Percentiles rank a stretch among this genome's conserved stretches.
These are phyloP conservation scores for Cladophialophora bantiana DNA, from an alignment of 2,329 filamentous ascomycete species.

Conservation along the genomic window DNA sequence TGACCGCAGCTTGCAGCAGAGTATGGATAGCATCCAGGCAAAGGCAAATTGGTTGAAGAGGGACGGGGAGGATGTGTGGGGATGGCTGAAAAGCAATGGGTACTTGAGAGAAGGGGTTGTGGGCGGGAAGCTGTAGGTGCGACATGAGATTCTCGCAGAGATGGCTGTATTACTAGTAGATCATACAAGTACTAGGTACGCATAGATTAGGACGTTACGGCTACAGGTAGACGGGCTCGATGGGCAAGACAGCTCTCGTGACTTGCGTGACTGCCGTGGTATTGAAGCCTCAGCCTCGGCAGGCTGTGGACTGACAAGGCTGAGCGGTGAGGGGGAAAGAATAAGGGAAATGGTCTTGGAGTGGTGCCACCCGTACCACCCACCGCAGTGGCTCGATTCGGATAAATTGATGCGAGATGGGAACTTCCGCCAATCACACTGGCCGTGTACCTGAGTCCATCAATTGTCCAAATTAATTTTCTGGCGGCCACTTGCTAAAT, in stretches of 20 bases:
- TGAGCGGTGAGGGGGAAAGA: constrained; percentile 2
- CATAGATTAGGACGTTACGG: background rate
- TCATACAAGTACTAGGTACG: background rate
- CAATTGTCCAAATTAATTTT: constrained; percentile 19
- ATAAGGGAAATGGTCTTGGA: background rate
- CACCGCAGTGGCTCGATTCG: constrained; percentile 28
- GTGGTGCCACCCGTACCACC: background rate
- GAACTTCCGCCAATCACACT: constrained; percentile 25
- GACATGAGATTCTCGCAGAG: background rate
- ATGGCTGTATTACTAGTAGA: constrained; percentile 7
- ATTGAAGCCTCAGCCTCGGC: background rate
- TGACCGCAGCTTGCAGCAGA: constrained; percentile 88
- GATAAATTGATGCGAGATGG: constrained; percentile 18
- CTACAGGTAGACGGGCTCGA: background rate
- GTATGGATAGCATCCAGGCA: constrained; percentile 79
- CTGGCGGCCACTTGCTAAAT: background rate
- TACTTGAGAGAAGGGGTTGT: constrained; percentile 50
- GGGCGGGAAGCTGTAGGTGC: constrained; percentile 22
- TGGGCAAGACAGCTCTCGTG: background rate
- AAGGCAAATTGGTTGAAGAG: constrained; percentile 83
- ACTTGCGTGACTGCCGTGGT: too few relatives aligned
- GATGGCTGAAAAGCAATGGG: constrained; percentile 72
- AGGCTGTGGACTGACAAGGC: background rate
- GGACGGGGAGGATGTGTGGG: constrained; percentile 77
- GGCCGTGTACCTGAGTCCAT: constrained; percentile 19